Evolutionary conservation across 306 rosid genomes (phyloP), one percentile per base, ranked within the genome.

Genomic region (Medicago arabica): DNA sequence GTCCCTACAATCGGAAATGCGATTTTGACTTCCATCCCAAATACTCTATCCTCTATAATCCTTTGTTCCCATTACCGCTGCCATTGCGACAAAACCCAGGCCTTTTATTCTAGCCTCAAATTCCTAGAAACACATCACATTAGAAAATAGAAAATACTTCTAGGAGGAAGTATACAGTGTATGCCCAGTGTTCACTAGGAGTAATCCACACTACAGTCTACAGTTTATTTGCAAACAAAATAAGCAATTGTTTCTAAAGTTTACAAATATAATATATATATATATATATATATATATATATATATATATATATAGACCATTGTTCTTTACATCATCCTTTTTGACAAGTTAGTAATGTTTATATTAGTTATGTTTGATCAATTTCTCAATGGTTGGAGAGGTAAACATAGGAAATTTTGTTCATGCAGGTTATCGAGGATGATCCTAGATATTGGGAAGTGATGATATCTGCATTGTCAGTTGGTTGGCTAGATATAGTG

Each of bases 401-500:
- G 50, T 76, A 74, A 53, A 74, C 61, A 71, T 46, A 77, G 75
- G 54, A 81, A 63, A n/a, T 57, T 68, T 64, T 62, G 39, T 71
- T 16, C 72, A 60, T 76, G 79, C 86, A 94, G 98, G 88, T 89
- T 73, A 82, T 94, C 71, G 98, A 94, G 81, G 90, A 94, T 46
- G 78, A 89, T 84, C 83, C 95, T 64, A 85, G 78, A 75, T 94
- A 94, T 83, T 94, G 98, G 98, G 96, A 90, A 63, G 86, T 81
- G 63, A 75, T 94, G 43, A 86, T 90, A 66, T 90, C 95, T 70
- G 92, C 96, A 51, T 58, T 94, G 47, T 91, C 98, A 73, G 86
- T 94, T 82, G 98, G 98, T 84, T 92, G 98, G 98, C 89, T 88
- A 40, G 98, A 94, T 63, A 76, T 90, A 82, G 98, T 87, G 95